Evolutionary conservation across 495 filamentous ascomycete genomes (phyloP), one percentile per base, ranked within the genome.

Genomic region (Podospora pseudocomata): DNA sequence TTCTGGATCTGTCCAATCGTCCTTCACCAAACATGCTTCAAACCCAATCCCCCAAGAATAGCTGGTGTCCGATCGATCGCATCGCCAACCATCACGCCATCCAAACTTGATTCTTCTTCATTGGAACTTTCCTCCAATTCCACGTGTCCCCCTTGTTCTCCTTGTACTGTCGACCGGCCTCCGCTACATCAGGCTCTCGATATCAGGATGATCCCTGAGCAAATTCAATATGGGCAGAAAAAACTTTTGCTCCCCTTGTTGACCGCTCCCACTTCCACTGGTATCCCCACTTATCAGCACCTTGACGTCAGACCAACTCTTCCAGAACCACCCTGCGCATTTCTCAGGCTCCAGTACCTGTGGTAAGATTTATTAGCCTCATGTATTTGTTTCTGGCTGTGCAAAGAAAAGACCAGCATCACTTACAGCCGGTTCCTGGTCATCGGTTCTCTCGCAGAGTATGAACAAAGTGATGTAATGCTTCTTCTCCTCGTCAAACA

Each of bases 401-500:
- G 16, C 59, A 9, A 34, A 55, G 26, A 65, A 16, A 26, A 2
- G 2, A 11, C 64, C 59, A 56, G 13, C 9, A 32, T 34, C 71
- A 78, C 81, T 68, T 64, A 90, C 86, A 80, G 80, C 39, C 1
- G 88, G 86, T 67, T 84, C 71, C 30, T 80, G 75, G 23, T 78
- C 79, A 19, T 85, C 81, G 5, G 76, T 71, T 59, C 81, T 72
- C 39, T 59, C 65, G 56, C 83, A 86, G 4, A 71, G 67, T 71
- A 91, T 81, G 67, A 89, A 91, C 18, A 90, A 71, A 2, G 89
- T 91, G 54, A 91, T 80, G 68, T 91, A 91, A 70, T 91, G 89
- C 74, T 86, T 87, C 0, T 74, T 74, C 49, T 79, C 79, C 0
- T 72, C 75, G 1, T 71, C 70, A 69, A 91, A 87, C n/a, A 87